phyloP scores from a whole-genome alignment of 192 early-diverging fungal genomes.

The Lunasporangiospora selenospora region DNA sequence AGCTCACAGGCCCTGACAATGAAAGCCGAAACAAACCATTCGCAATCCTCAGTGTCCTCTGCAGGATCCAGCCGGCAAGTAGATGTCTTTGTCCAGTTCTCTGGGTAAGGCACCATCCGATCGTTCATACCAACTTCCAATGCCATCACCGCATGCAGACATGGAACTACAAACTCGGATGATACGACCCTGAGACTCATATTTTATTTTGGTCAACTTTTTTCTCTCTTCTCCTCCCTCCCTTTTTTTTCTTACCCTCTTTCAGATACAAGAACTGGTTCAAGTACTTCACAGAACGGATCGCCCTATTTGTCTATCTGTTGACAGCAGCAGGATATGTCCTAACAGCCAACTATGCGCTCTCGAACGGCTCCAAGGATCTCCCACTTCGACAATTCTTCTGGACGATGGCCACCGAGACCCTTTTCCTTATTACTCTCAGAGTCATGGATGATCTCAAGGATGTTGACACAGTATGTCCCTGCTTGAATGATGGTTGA shows the following conservation, averaged over 20 bases:
- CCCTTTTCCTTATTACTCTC: slow-evolving; percentile 36
- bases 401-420: slow-evolving; percentile 38
- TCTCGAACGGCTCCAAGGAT: slow-evolving; percentile 21
- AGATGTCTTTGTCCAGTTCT: slow-evolving; percentile 45
- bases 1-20: slow-evolving; percentile 10
- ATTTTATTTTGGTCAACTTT: too few species aligned
- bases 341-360: slow-evolving; percentile 35
- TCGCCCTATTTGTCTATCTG: slow-evolving; percentile 36
- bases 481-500: background rate
- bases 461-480: slow-evolving; percentile 44
- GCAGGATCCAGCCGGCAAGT: slow-evolving; percentile 31
- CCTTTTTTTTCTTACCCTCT: too few species aligned
- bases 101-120: slow-evolving; percentile 12
- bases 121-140: too few species aligned
- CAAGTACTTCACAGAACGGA: slow-evolving; percentile 36
- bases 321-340: slow-evolving; percentile 44
- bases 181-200: too few species aligned
- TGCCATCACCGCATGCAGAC: too few species aligned
- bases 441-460: slow-evolving; percentile 47
- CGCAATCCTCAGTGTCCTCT: slow-evolving; percentile 15
- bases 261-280: slow-evolving; percentile 42
- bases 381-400: slow-evolving; percentile 22
- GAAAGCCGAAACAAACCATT: slow-evolving; percentile 32
- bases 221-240: too few species aligned
- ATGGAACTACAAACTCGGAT: too few species aligned